Percentiles rank a stretch among this genome's conserved stretches.
These are phyloP conservation scores for Dendrothele bispora DNA, from an alignment of 768 basidiomycete species.

Conservation along the genomic window DNA sequence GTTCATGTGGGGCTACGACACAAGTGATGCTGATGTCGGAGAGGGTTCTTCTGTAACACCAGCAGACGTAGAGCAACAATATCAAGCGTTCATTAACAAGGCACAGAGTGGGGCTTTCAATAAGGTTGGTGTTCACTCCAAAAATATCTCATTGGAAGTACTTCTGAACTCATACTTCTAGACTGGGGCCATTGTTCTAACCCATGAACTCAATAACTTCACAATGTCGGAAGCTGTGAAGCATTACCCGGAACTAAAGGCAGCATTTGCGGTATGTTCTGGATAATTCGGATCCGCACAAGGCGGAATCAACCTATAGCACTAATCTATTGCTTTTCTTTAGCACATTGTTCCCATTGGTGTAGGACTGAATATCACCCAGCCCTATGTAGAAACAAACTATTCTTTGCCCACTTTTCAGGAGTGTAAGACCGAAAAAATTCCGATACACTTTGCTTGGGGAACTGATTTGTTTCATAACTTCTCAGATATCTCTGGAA, in stretches of 20 bases:
- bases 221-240: constrained; percentile 64
- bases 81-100: constrained; percentile 49
- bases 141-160: neutral
- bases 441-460: neutral
- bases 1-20: constrained; percentile 75
- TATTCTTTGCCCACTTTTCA: constrained; percentile 42
- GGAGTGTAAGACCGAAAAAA: constrained; percentile 47
- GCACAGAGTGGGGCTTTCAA: constrained; percentile 43
- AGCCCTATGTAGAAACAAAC: constrained; percentile 52
- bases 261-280: constrained; percentile 46
- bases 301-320: neutral
- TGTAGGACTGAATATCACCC: constrained; percentile 48
- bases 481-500: neutral
- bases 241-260: constrained; percentile 43
- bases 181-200: constrained; percentile 53
- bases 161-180: constrained; percentile 13
- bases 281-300: neutral
- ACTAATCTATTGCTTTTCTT: neutral
- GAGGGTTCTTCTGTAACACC: constrained; percentile 26
- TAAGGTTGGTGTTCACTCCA: constrained; percentile 25
- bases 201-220: constrained; percentile 60
- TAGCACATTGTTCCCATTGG: constrained; percentile 54
- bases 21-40: constrained; percentile 41
- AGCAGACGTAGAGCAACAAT: constrained; percentile 51
- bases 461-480: neutral